These are phyloP conservation scores for Skeletonema marinoi DNA, from an alignment of 108 stramenopile species.

Conservation along the genomic window DNA sequence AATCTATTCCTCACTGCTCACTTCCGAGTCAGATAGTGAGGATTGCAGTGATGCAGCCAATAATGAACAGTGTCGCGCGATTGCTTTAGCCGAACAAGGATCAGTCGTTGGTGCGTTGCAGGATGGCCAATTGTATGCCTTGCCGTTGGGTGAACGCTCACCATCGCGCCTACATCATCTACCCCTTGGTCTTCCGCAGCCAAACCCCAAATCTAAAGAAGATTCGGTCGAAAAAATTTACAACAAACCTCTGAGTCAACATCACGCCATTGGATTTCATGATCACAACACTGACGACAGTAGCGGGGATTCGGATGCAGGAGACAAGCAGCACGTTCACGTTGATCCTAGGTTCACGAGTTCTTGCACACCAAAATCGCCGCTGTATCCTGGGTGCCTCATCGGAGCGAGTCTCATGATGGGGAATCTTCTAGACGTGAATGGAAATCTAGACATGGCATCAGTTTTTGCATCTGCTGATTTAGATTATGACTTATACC, in stretches of 20 bases:
- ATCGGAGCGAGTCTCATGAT: slow-evolving; percentile 45
- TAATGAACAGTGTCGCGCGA: slow-evolving; percentile 22
- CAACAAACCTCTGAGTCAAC: slow-evolving; percentile 18
- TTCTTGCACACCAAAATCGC: slow-evolving; percentile 41
- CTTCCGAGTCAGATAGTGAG: slow-evolving; percentile 7
- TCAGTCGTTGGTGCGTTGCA: slow-evolving; percentile 69
- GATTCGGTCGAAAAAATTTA: slow-evolving; percentile 5
- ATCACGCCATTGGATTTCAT: slow-evolving; percentile 44
- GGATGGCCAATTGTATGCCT: slow-evolving; percentile 78
- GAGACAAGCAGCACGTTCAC: slow-evolving; percentile 43
- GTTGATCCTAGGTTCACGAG: slow-evolving; percentile 11
- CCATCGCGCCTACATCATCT: slow-evolving; percentile 12
- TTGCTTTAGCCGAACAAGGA: slow-evolving; percentile 23
- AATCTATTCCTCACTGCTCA: slow-evolving; percentile 10
- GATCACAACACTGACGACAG: slow-evolving; percentile 11
- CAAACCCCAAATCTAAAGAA: slow-evolving; percentile 4
- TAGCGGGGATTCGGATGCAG: slow-evolving; percentile 28
- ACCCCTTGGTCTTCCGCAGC: slow-evolving; percentile 38
- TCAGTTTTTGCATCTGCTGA: slow-evolving; percentile 47
- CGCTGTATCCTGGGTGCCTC: slow-evolving; percentile 48
- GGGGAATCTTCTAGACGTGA: slow-evolving; percentile 32
- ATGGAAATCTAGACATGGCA: slow-evolving; percentile 42
- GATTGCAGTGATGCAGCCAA: slow-evolving; percentile 10
- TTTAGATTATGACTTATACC: slow-evolving; percentile 47
- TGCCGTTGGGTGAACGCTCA: slow-evolving; percentile 60